A percentile compares a stretch with the other conserved stretches of the same genome.
Conservation (phyloP, 225 moss, liverwort and hornwort species). For the Pseudoscleropodium purum region DNA sequence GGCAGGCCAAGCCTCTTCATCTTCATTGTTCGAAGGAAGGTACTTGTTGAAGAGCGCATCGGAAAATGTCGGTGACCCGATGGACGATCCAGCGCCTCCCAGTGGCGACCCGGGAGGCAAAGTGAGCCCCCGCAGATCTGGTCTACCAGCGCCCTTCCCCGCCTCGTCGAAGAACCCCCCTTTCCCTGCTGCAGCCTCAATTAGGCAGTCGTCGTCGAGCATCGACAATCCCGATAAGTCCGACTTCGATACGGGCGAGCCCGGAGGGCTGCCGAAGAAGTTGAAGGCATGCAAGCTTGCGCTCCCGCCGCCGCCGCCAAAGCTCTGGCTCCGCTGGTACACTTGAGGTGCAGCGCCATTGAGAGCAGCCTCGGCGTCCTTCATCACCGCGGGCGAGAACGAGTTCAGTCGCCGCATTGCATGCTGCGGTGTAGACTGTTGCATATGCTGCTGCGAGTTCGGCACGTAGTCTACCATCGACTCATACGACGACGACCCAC, state of each 20-base stretch:
- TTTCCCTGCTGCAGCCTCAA: slow-evolving; percentile 33
- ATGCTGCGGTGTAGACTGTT: slow-evolving; percentile 30
- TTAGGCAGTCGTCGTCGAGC: slow-evolving; percentile 61
- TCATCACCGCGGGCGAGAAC: slow-evolving; percentile 49
- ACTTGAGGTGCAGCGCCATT: slow-evolving; percentile 24
- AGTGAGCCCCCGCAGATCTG: slow-evolving; percentile 27
- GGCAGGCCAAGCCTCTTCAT: slow-evolving; percentile 87
- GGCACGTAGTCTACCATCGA: slow-evolving; percentile 54
- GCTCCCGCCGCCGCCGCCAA: slow-evolving; percentile 35
- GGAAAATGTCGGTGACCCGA: slow-evolving; percentile 72
- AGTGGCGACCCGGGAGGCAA: slow-evolving; percentile 30
- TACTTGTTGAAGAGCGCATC: slow-evolving; percentile 73
- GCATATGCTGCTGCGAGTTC: slow-evolving; percentile 42
- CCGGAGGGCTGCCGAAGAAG: slow-evolving; percentile 54
- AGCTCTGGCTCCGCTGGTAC: slow-evolving; percentile 81
- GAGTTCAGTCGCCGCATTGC: slow-evolving; percentile 73
- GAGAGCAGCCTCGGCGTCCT: slow-evolving; percentile 27
- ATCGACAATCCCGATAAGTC: slow-evolving; percentile 33
- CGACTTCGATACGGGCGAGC: slow-evolving; percentile 56
- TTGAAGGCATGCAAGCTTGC: slow-evolving; percentile 35
- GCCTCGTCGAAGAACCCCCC: slow-evolving; percentile 27
- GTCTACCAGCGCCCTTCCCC: slow-evolving; percentile 34
- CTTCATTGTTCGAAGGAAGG: slow-evolving; percentile 91
- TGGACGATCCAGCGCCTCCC: slow-evolving; percentile 29
- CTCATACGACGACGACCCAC: slow-evolving; percentile 46